Conservation (phyloP, 176 grass and related monocot species). For the Phoenix roebelenii region DNA sequence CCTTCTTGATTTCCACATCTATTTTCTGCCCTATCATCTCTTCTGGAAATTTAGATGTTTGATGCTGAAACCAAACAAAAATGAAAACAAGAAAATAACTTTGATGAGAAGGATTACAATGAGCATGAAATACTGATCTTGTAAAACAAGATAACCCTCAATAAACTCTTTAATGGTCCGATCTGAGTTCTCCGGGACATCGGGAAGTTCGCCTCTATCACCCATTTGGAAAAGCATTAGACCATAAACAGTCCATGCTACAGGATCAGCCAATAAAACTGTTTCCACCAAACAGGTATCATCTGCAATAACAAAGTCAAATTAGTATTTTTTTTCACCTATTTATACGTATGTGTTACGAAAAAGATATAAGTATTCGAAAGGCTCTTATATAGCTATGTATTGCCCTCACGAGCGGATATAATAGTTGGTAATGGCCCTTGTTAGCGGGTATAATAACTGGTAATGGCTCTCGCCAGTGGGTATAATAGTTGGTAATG, state of each 20-base stretch:
- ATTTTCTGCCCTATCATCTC: slow-evolving; percentile 2
- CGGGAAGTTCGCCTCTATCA: slow-evolving; percentile 16
- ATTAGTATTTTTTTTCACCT: too few species aligned
- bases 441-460: too few species aligned
- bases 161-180: slow-evolving; percentile 28
- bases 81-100: slow-evolving; percentile 24
- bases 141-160: slow-evolving; percentile 24
- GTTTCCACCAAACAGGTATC: slow-evolving; percentile 48
- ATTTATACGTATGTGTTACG: too few species aligned
- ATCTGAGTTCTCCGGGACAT: slow-evolving; percentile 7
- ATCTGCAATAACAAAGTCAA: slow-evolving; percentile 10
- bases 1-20: too few species aligned
- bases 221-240: slow-evolving; percentile 36
- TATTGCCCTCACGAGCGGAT: too few species aligned
- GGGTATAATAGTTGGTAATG: too few species aligned
- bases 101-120: slow-evolving; percentile 25
- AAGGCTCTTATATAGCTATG: too few species aligned
- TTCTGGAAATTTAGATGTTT: slow-evolving; percentile 46
- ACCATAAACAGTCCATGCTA: slow-evolving; percentile 35
- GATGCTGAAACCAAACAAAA: slow-evolving; percentile 30
- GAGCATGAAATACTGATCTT: slow-evolving; percentile 22
- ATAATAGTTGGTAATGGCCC: too few species aligned
- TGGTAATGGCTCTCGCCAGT: too few species aligned
- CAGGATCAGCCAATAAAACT: slow-evolving; percentile 48
- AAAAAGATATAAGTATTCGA: too few species aligned